Base-by-base conservation (phyloP, 2,329 filamentous ascomycete species). In the Lachnellula willkommii region DNA sequence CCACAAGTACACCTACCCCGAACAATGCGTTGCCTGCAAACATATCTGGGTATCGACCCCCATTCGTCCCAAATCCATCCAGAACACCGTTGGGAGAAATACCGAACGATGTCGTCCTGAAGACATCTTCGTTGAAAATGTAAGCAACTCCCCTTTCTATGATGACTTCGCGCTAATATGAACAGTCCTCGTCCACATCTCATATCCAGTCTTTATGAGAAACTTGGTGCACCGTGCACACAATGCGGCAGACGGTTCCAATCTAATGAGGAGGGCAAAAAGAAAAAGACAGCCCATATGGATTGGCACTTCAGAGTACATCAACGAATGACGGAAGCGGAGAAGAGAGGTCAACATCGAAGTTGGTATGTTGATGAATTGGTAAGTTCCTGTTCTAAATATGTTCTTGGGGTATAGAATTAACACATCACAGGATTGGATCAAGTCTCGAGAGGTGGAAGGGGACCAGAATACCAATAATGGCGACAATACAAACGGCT, bases 221-320 rank as follows among this genome's bases (percentile, higher is more conserved):
- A 87, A 20, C 82, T 90, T 40, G 89, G 93, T 0, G 89, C 91
- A 57, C 89, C 92, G 55, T 99, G 94, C 71, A 89, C 87, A 12
- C 93, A 93, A 57, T 99, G 94, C 69, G 94, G 93, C 24, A 83
- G 92, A 57, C 86, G 94, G 2, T 99, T 99, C 71, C 81, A 81
- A 53, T 82, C 82, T 4, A 89, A 89, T 49, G 83, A 85, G 12
- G 84, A 89, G 61, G 93, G 93, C 12, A 88, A 84, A 66, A 85
- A 87, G 69, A 89, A 88, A 76, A 97, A 97, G 75, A 89, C 87
- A 24, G 84, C 87, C 3, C 94, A 99, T 70, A 86, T 99, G 78
- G 94, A 99, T 73, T 99, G 94, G 94, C 94, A 99, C 72, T 99
- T 99, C 75, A 86, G 88, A 55, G 92, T 93, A 24, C 93, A 96